Base-by-base conservation (phyloP, 2,329 filamentous ascomycete genomes). In the Penicillium decumbens region DNA sequence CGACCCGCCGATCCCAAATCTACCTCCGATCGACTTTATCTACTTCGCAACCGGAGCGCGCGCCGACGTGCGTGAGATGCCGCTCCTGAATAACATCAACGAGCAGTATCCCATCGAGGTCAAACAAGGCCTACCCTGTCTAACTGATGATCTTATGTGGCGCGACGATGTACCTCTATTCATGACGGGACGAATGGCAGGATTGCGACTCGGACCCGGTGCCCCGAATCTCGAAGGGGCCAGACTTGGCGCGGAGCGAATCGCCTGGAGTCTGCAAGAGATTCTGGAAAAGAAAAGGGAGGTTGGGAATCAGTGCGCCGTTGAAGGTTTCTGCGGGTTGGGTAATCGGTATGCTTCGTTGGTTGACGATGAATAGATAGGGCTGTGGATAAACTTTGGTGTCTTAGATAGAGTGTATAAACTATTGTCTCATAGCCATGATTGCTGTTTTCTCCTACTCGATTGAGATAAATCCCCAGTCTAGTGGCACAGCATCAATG, bases 81-180 rank as follows among this genome's bases (percentile, higher is more conserved):
- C 83, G 0, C 82, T 83, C 48, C 70, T 92, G 10, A 69, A 80
- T 48, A 78, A 72, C 0, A 79, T 92, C 63, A 68, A 80, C 7
- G 54, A 71, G 3, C 76, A 81, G 15, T 75, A 84, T 53, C 86
- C 85, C 0, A 77, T 92, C 29, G 69, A 81, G 13, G 77, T 74
- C 0, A 76, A 81, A 23, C 81, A 82, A 3, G 88, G 88, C 0
- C 72, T 90, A 18, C 88, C 88, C 0, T 88, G 84, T 55, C 67
- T 92, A 44, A 91, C 80, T 2, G 81, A 91, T 37, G 87, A 92
- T 59, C 72, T 92, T 52, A 85, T 84, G 77, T 92, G 87, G 88
- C 76, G 76, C 32, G 75, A 83, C 0, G 81, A 81, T n/a, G 79
- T 92, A 0, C 88, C 88, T 1, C 68, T 90, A 1, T 91, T 89